Percentiles rank a stretch among this genome's conserved stretches.
Conservation (phyloP, 1,139 yeast species). For the Zygosaccharomyces pseudobailii region DNA sequence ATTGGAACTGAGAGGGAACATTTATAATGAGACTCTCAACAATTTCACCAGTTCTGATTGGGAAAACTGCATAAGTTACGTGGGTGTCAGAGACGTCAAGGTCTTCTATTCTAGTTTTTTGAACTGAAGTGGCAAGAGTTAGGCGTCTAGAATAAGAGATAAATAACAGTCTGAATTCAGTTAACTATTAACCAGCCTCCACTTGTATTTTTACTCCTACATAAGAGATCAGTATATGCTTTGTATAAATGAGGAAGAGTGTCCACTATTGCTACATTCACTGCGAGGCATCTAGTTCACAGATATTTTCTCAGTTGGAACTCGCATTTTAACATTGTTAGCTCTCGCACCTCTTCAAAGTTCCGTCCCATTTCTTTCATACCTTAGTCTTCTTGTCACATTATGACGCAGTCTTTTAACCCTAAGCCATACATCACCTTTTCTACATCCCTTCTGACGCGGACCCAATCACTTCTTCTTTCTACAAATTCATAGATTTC, state of each 20-base stretch:
- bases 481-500: slow-evolving; percentile 91
- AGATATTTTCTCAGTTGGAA: too few species aligned
- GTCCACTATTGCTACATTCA: too few species aligned
- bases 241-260: too few species aligned
- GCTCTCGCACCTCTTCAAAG: too few species aligned
- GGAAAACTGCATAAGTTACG: slow-evolving; percentile 26
- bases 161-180: neutral
- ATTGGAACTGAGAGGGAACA: slow-evolving; percentile 29
- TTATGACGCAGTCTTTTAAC: slow-evolving; percentile 50
- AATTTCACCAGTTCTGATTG: slow-evolving; percentile 26
- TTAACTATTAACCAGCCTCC: neutral
- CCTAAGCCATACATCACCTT: slow-evolving; percentile 93
- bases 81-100: slow-evolving; percentile 29
- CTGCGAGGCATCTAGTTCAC: too few species aligned
- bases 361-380: too few species aligned
- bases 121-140: slow-evolving; percentile 4
- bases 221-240: neutral
- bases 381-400: slow-evolving; percentile 13
- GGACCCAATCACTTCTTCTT: slow-evolving; percentile 80
- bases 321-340: too few species aligned
- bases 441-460: slow-evolving; percentile 75
- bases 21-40: slow-evolving; percentile 26
- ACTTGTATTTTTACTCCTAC: neutral
- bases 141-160: too few species aligned
- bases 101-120: slow-evolving; percentile 32